Conservation (phyloP, 2,329 filamentous ascomycete genomes). For the Shiraia bambusicola region DNA sequence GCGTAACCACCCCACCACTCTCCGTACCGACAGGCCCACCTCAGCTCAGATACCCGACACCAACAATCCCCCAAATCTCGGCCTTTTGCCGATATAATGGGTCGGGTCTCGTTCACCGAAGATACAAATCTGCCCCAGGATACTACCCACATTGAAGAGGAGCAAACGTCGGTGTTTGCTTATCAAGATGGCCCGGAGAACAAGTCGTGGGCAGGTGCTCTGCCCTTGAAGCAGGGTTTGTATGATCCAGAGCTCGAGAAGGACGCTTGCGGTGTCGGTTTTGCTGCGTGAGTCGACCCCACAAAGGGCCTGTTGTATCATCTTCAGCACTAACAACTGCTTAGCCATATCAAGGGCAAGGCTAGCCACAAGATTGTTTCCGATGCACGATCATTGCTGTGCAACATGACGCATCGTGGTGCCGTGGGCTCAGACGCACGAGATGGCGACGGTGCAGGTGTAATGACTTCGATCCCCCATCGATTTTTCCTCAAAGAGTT, state of each 20-base stretch:
- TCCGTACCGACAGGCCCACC: conserved; percentile 18
- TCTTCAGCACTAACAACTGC: conserved; percentile 29
- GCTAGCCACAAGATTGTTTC: conserved; percentile 97
- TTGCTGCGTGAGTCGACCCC: conserved; percentile 74
- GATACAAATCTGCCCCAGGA: conserved; percentile 52
- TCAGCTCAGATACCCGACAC: conserved; percentile 19
- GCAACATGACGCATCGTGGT: conserved; percentile 99
- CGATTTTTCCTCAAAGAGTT: conserved; percentile 99
- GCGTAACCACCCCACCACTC: conserved; percentile 27
- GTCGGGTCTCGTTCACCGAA: conserved; percentile 55
- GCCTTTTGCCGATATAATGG: conserved; percentile 57
- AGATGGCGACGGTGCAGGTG: conserved; percentile 96
- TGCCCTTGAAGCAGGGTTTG: conserved; percentile 97
- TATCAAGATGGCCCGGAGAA: conserved; percentile 78
- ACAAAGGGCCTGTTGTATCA: background rate
- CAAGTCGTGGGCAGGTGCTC: conserved; percentile 91
- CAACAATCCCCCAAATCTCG: conserved; percentile 41
- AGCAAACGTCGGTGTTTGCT: conserved; percentile 69
- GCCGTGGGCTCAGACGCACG: conserved; percentile 96
- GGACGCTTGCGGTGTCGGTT: conserved; percentile 99
- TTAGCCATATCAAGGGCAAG: conserved; percentile 93
- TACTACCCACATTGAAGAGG: conserved; percentile 56
- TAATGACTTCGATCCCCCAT: conserved; percentile 99
- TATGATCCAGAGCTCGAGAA: conserved; percentile 97
- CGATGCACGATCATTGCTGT: conserved; percentile 94